These are phyloP conservation scores for Hymenoscyphus infarciens DNA, from an alignment of 2,329 filamentous ascomycete genomes.

Conservation along the genomic window DNA sequence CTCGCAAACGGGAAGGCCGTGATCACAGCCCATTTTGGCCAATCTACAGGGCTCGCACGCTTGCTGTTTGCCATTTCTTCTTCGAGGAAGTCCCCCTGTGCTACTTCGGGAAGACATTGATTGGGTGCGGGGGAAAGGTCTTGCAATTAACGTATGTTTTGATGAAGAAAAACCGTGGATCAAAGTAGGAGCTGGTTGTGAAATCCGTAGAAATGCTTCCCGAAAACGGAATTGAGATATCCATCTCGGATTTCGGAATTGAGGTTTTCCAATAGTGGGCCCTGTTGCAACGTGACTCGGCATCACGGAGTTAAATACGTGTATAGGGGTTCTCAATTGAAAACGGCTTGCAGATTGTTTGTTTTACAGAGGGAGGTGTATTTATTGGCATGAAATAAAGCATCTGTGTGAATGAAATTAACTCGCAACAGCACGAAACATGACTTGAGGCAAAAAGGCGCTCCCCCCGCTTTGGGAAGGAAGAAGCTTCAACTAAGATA, in stretches of 20 bases:
- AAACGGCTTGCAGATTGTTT: background rate
- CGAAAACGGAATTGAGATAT: background rate
- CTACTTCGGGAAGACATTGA: slow-evolving; percentile 7
- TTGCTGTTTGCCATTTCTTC: slow-evolving; percentile 32
- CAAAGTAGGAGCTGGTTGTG: background rate
- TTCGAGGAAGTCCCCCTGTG: slow-evolving; percentile 16
- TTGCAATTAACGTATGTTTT: background rate
- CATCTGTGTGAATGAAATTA: background rate
- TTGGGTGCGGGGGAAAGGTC: background rate
- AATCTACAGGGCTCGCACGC: slow-evolving; percentile 32
- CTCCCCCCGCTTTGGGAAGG: too few relatives aligned
- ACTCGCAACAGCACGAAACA: background rate
- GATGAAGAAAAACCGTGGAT: background rate
- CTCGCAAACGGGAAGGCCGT: slow-evolving; percentile 28
- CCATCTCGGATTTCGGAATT: background rate
- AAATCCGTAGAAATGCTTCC: background rate
- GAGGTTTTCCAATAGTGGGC: background rate
- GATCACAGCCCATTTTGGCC: slow-evolving; percentile 33
- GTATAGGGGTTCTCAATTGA: background rate
- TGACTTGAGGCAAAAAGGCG: too few relatives aligned
- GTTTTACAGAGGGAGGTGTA: background rate
- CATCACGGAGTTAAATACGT: background rate
- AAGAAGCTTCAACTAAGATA: too few relatives aligned
- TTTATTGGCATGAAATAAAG: background rate
- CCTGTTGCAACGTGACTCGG: background rate